Conservation (phyloP, 164 flowering plant species). For the Liquidambar formosana region DNA sequence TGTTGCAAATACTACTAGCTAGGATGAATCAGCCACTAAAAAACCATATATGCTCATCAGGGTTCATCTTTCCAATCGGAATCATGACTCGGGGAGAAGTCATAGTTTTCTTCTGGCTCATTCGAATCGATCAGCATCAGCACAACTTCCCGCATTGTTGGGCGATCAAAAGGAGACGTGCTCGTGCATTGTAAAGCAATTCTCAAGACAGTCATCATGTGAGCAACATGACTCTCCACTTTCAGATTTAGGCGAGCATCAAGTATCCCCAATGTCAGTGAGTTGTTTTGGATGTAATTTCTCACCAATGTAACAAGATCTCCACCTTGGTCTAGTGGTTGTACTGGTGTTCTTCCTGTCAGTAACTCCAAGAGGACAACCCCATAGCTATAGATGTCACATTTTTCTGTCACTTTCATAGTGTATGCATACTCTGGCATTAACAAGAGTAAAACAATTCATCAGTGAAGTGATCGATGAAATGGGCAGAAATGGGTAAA, state of each 20-base stretch:
- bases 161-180: conserved; percentile 73
- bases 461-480: not conserved
- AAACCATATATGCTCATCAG: conserved; percentile 9
- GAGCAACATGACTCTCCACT: conserved; percentile 42
- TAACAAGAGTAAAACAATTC: not conserved
- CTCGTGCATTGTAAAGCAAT: conserved; percentile 81
- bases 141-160: conserved; percentile 94
- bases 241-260: conserved; percentile 64
- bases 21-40: too few relatives aligned
- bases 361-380: conserved; percentile 91
- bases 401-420: conserved; percentile 94
- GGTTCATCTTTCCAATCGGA: conserved; percentile 34
- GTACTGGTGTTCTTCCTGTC: conserved; percentile 89
- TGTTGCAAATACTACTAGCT: too few relatives aligned
- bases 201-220: conserved; percentile 80
- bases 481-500: not conserved
- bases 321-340: conserved; percentile 85
- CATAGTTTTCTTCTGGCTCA: conserved; percentile 32
- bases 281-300: conserved; percentile 52
- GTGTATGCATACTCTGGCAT: conserved; percentile 93
- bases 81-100: conserved; percentile 33
- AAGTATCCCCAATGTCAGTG: conserved; percentile 62
- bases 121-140: conserved; percentile 74
- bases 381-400: conserved; percentile 94
- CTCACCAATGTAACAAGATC: conserved; percentile 84